These are phyloP conservation scores for Gracilariopsis chorda DNA, from an alignment of 23 red algal genomes.

Conservation along the genomic window DNA sequence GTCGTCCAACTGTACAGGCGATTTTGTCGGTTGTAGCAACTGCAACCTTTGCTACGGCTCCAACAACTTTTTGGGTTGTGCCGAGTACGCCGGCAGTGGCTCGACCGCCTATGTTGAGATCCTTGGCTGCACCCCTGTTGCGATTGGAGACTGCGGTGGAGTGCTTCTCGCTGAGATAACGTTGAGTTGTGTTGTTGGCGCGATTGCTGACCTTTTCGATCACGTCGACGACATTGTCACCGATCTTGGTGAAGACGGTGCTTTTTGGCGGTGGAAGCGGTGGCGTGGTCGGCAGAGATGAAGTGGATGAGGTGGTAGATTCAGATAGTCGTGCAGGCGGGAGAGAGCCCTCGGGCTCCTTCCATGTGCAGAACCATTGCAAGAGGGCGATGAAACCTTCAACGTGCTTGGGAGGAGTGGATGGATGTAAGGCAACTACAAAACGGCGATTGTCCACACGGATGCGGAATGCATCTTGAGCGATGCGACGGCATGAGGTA, in stretches of 20 bases:
- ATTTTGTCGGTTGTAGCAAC: constrained; percentile 14
- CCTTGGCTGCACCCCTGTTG: background rate
- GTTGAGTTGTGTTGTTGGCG: constrained; percentile 11
- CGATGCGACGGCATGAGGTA: background rate
- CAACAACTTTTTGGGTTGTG: constrained; percentile 9
- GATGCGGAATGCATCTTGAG: background rate
- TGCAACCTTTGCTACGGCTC: constrained; percentile 9
- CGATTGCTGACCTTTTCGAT: background rate
- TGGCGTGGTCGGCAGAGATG: background rate
- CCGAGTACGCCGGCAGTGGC: constrained; percentile 33
- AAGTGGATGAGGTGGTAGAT: background rate
- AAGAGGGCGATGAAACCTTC: constrained; percentile 3
- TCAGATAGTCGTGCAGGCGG: background rate
- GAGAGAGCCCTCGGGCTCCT: background rate
- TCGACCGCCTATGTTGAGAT: constrained; percentile 35
- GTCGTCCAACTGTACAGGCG: constrained; percentile 2
- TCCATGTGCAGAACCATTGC: constrained; percentile 48
- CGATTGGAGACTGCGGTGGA: background rate
- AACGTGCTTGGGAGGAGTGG: background rate
- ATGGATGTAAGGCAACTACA: background rate
- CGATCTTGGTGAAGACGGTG: background rate
- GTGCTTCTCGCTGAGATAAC: background rate
- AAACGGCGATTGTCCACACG: constrained; percentile 21
- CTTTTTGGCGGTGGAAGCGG: too few relatives aligned
- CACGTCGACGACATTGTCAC: constrained; percentile 19